These are phyloP conservation scores for Purpureocillium takamizusanense DNA, from an alignment of 2,329 filamentous ascomycete species.

Conservation along the genomic window DNA sequence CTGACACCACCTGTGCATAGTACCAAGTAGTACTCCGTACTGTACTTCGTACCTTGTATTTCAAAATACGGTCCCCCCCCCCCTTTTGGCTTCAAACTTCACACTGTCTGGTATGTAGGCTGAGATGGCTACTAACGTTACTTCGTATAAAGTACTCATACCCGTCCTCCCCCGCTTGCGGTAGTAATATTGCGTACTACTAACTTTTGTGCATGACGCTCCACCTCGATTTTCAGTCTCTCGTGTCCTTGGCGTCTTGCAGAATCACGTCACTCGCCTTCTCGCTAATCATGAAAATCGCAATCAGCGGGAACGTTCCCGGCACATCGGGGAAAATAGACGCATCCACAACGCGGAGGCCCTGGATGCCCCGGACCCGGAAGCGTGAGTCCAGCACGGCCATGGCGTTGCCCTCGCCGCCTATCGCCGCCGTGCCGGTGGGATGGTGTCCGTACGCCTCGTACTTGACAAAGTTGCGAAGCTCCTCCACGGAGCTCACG, in stretches of 20 bases:
- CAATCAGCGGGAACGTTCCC: slow-evolving; percentile 24
- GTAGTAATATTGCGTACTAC: too few relatives aligned
- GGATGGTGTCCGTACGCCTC: slow-evolving; percentile 50
- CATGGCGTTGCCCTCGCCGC: slow-evolving; percentile 40
- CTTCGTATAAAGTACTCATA: too few relatives aligned
- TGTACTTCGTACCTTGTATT: too few relatives aligned
- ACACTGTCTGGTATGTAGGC: too few relatives aligned
- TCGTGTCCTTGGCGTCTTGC: slow-evolving; percentile 5
- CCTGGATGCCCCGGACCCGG: slow-evolving; percentile 43
- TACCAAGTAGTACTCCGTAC: too few relatives aligned
- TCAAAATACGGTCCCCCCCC: too few relatives aligned
- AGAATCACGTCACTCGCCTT: slow-evolving; percentile 38
- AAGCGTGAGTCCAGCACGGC: slow-evolving; percentile 51
- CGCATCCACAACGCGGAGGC: slow-evolving; percentile 54
- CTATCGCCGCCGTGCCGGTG: slow-evolving; percentile 47
- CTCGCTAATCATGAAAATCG: slow-evolving; percentile 42
- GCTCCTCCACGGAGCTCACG: slow-evolving; percentile 13
- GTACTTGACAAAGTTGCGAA: slow-evolving; percentile 1
- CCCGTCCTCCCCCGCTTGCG: too few relatives aligned
- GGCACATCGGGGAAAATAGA: slow-evolving; percentile 32
- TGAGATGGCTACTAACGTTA: too few relatives aligned
- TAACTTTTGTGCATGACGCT: too few relatives aligned
- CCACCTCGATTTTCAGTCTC: neutral
- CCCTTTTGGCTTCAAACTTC: too few relatives aligned
- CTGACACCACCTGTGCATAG: too few relatives aligned